phyloP scores from a whole-genome alignment of 208 protist genomes.

The Zelonia costaricensis region DNA sequence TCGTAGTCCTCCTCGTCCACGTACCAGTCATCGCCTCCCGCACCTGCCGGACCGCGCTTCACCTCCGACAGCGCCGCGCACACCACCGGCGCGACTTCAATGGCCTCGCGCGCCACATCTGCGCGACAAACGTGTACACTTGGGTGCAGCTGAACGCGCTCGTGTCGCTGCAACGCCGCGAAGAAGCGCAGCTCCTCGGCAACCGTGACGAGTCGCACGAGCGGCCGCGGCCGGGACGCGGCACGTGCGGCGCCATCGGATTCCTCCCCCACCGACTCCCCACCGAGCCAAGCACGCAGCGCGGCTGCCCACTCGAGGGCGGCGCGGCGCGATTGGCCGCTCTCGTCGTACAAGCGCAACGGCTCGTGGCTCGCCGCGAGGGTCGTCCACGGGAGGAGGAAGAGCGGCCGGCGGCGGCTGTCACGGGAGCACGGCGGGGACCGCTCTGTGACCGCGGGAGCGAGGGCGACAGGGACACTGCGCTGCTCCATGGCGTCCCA shows the following conservation, averaged over 20 bases:
- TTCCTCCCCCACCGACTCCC: neutral
- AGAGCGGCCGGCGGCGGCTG: no score
- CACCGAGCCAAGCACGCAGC: slow-evolving; percentile 36
- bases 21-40: slow-evolving; percentile 18
- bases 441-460: neutral
- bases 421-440: no score
- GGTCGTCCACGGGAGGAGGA: slow-evolving; percentile 80
- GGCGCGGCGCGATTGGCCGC: slow-evolving; percentile 46
- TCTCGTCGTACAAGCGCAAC: slow-evolving; percentile 86
- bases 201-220: slow-evolving; percentile 54
- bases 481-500: slow-evolving; percentile 11
- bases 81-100: slow-evolving; percentile 12
- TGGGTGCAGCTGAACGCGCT: slow-evolving; percentile 7
- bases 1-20: slow-evolving; percentile 28
- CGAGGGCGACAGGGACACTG: neutral
- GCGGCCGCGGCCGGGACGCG: neutral
- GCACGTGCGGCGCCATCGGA: no score
- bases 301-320: slow-evolving; percentile 42
- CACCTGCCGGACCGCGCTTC: no score
- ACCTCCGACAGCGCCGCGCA: neutral
- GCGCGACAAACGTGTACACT: slow-evolving; percentile 15
- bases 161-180: slow-evolving; percentile 5
- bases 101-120: slow-evolving; percentile 20
- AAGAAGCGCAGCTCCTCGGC: slow-evolving; percentile 59
- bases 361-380: slow-evolving; percentile 59